These are phyloP conservation scores for Cicer chorassanicum DNA, from an alignment of 306 rosid genomes.

Conservation along the genomic window DNA sequence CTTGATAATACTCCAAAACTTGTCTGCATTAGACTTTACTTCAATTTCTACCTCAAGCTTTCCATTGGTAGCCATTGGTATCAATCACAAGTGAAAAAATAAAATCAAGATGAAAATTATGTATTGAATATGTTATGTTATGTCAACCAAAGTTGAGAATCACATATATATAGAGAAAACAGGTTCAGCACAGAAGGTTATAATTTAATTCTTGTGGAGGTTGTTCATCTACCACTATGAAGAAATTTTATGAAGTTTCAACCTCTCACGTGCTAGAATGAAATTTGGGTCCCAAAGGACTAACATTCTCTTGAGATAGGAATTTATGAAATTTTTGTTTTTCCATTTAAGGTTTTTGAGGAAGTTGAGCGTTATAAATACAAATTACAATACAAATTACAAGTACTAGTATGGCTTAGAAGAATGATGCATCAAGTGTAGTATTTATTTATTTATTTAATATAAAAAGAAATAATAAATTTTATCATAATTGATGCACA, in stretches of 20 bases:
- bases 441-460: too few species aligned
- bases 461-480: too few species aligned
- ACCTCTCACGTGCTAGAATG: slow-evolving; percentile 5
- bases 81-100: background rate
- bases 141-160: background rate
- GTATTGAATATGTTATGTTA: background rate
- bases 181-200: background rate
- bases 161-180: background rate
- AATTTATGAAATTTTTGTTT: background rate
- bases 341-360: background rate
- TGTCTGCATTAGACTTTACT: slow-evolving; percentile 44
- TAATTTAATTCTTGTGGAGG: background rate
- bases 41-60: slow-evolving; percentile 55
- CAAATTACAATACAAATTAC: background rate
- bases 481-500: too few species aligned
- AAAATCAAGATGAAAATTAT: too few species aligned
- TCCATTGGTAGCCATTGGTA: slow-evolving; percentile 44
- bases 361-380: background rate
- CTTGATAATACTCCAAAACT: slow-evolving; percentile 39
- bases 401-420: background rate
- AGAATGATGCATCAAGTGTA: background rate
- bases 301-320: background rate
- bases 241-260: background rate
- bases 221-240: background rate
- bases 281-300: background rate